Evolutionary conservation across 139 green algal genomes (phyloP).

Genomic region (Diplosphaera chodatii): DNA sequence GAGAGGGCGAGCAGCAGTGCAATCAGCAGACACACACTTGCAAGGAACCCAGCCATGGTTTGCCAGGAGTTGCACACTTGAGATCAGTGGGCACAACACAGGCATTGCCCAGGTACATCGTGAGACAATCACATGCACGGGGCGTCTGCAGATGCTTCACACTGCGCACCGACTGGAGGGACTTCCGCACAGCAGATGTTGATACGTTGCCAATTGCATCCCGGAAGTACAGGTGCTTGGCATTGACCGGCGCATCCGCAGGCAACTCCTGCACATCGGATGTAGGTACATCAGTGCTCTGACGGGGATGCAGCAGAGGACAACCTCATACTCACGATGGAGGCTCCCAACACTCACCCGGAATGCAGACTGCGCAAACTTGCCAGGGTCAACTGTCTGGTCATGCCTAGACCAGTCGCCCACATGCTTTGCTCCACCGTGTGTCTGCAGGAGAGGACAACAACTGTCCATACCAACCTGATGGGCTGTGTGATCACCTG

Average conservation of each 20-base stretch:
- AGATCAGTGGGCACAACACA: too few relatives aligned
- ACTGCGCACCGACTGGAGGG: not conserved
- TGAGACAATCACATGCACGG: too few relatives aligned
- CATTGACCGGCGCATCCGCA: slow-evolving; percentile 47
- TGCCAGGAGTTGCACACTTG: too few relatives aligned
- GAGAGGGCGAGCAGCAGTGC: not conserved
- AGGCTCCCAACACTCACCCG: too few relatives aligned
- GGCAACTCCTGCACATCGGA: slow-evolving; percentile 25
- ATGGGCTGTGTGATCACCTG: too few relatives aligned
- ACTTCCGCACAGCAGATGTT: slow-evolving; percentile 34
- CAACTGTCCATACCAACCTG: too few relatives aligned
- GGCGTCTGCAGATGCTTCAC: too few relatives aligned
- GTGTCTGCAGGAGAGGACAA: slow-evolving; percentile 14
- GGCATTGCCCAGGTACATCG: too few relatives aligned
- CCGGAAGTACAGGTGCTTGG: slow-evolving; percentile 70
- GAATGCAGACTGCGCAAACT: slow-evolving; percentile 24
- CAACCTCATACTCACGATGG: not conserved
- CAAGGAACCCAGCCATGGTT: too few relatives aligned
- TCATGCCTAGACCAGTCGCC: slow-evolving; percentile 61
- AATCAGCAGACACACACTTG: too few relatives aligned
- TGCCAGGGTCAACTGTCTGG: slow-evolving; percentile 19
- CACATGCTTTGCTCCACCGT: slow-evolving; percentile 16
- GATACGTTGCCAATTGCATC: slow-evolving; percentile 91
- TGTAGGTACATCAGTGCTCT: too few relatives aligned
- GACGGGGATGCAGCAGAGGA: not conserved